Base-by-base conservation (phyloP, 2,329 filamentous ascomycete species). In the Diaporthe helianthi region DNA sequence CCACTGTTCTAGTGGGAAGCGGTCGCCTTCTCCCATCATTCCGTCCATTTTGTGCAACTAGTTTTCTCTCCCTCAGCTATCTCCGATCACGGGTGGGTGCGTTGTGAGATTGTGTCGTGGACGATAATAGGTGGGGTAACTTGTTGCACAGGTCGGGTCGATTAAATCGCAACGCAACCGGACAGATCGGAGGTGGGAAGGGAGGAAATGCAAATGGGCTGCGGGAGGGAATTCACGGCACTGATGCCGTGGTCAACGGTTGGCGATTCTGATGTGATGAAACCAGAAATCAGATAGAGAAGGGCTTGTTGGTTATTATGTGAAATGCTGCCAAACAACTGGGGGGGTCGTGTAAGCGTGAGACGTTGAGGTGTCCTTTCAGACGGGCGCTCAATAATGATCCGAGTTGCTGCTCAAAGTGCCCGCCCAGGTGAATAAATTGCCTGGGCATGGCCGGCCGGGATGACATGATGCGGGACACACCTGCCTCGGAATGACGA, bases 1-100 rank as follows among this genome's bases (percentile, higher is more conserved):
- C 96, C 96, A 99, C 74, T 95, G 92, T 81, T 98, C 96, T 9
- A 99, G 86, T 51, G 95, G 96, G 76, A 97, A 84, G 66, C 86
- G 84, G 70, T 86, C 88, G 74, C 85, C 87, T 69, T 87, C 87
- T 70, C 82, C 80, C 78, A 89, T 85, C 76, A 87, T 84, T 75
- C 87, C 85, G 73, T 89, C 86, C 86, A 89, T 89, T 71, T 41
- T 67, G 47, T 61, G 65, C 36, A 47, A 65, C 55, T 31, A 31
- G 44, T 33, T 38, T 38, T 53, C 29, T 5, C 38, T 49, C 24
- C 8, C 41, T n/a, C 19, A 24, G 58, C 44, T 2, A 19, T 49
- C 26, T 13, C 41, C 47, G 24, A 49, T 33, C n/a, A 13, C 44
- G 44, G 58, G 46, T 49, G 58, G 44, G 17, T 63, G 41, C 58